Conservation (phyloP, 2,329 filamentous ascomycete genomes). For the Colletotrichum noveboracense region DNA sequence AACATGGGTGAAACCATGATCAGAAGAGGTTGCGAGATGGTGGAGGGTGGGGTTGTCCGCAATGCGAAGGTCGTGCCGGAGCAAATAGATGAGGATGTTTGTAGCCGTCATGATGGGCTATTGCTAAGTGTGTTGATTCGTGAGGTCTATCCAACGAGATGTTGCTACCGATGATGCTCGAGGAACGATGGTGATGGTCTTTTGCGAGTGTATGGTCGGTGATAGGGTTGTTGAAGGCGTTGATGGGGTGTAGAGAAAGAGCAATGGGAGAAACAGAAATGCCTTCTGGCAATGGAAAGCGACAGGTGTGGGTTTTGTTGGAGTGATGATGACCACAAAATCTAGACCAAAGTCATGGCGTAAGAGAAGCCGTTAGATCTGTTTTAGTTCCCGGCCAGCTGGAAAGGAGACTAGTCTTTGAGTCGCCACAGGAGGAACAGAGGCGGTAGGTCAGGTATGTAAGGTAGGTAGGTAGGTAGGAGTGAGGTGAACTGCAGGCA, state of each 20-base stretch:
- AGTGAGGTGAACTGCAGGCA: background rate
- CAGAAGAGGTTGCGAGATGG: slow-evolving; percentile 50
- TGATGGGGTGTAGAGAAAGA: background rate
- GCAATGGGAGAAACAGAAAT: rapidly evolving
- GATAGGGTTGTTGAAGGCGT: background rate
- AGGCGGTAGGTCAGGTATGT: background rate
- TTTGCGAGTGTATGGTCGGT: background rate
- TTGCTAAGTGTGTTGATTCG: background rate
- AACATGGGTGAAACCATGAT: slow-evolving; percentile 69
- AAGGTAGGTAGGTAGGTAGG: background rate
- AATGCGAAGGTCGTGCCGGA: slow-evolving; percentile 75
- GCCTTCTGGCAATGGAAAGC: rapidly evolving
- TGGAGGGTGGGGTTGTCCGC: slow-evolving; percentile 78
- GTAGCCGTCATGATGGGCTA: slow-evolving; percentile 33
- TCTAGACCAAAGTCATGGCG: slow-evolving; percentile 15
- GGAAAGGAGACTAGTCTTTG: background rate
- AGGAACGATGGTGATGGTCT: too few species aligned
- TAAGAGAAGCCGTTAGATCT: slow-evolving; percentile 22
- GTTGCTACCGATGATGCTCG: background rate
- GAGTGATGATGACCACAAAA: background rate
- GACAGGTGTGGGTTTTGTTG: background rate
- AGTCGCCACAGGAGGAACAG: background rate
- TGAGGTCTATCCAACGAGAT: background rate
- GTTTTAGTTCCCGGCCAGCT: background rate
- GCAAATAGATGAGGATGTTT: slow-evolving; percentile 71